Conservation (phyloP, 768 basidiomycete species). For the Trametes meyenii region DNA sequence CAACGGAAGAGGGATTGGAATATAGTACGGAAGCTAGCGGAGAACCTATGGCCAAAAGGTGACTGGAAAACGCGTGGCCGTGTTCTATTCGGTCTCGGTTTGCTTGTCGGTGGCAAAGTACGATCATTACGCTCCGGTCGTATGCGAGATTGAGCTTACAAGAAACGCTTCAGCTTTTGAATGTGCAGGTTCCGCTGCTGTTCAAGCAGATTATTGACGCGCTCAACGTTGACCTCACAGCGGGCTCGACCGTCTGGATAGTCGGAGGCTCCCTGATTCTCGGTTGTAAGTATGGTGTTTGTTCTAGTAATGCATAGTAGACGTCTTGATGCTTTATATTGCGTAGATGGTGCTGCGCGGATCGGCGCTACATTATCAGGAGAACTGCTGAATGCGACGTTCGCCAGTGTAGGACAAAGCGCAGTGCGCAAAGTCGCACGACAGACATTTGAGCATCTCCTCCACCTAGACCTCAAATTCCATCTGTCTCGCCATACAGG, state of each 20-base stretch:
- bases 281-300: constrained; percentile 68
- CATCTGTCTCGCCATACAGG: constrained; percentile 94
- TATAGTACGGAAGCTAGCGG: constrained; percentile 80
- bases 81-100: constrained; percentile 78
- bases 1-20: constrained; percentile 84
- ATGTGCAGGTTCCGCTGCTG: constrained; percentile 96
- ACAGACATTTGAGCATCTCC: constrained; percentile 93
- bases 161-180: constrained; percentile 59
- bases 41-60: constrained; percentile 90
- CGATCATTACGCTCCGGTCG: constrained; percentile 20
- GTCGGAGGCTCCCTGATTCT: constrained; percentile 88
- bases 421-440: constrained; percentile 94
- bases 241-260: constrained; percentile 82
- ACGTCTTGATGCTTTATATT: not conserved
- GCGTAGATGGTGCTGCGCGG: constrained; percentile 84
- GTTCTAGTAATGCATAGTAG: not conserved
- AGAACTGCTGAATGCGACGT: constrained; percentile 93
- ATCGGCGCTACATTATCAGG: constrained; percentile 88
- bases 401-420: constrained; percentile 92
- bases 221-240: constrained; percentile 80
- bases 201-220: constrained; percentile 93
- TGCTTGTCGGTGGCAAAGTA: constrained; percentile 88
- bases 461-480: constrained; percentile 89
- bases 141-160: not conserved
- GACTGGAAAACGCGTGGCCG: constrained; percentile 82